Base-by-base conservation (phyloP, 495 filamentous ascomycete species). In the Podospora comata region DNA sequence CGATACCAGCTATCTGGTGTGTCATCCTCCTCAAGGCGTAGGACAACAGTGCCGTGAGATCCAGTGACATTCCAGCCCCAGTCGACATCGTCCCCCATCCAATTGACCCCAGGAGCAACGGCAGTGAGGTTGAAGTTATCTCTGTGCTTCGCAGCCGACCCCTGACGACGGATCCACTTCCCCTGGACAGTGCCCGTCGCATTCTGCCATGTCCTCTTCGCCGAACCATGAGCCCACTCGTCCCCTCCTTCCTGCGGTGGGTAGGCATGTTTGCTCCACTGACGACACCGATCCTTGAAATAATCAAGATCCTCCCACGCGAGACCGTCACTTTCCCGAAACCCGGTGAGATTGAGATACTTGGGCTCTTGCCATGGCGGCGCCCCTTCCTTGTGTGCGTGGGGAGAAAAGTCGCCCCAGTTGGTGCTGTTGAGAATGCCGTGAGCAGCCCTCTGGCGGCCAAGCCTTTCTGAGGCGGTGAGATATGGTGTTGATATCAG, bases 271-370 rank as follows among this genome's bases (percentile, higher is more conserved):
- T 76, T 67, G 68, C 75, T 77, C 83, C 79, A 73, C 80, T 84
- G 70, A 74, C 75, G 75, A 66, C 79, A 79, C 32, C 79, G 75
- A 62, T 79, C 73, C 62, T 74, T 76, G 70, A 82, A 82, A 82
- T 73, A 84, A 71, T 65, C 78, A 77, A 78, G 85, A 83, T 77
- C 87, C 75, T 77, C 84, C 93, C 93, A 97, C 3, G 85, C 88
- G 78, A 88, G 92, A 34, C 84, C 88, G 75, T 96, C 89, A 48
- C 88, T 85, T 67, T 88, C 80, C 64, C 90, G 84, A 26, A 94
- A 86, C 2, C 93, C 93, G 16, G 89, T 88, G 67, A 94, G 79
- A 66, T 96, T 94, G 67, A 96, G 79, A 82, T 88, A 94, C 68
- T 80, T 86, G 76, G 68, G 67, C n/a, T 64, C 68, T 62, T 69